Base-by-base conservation (phyloP, 2,329 filamentous ascomycete species). In the Cryphonectria naterciae region DNA sequence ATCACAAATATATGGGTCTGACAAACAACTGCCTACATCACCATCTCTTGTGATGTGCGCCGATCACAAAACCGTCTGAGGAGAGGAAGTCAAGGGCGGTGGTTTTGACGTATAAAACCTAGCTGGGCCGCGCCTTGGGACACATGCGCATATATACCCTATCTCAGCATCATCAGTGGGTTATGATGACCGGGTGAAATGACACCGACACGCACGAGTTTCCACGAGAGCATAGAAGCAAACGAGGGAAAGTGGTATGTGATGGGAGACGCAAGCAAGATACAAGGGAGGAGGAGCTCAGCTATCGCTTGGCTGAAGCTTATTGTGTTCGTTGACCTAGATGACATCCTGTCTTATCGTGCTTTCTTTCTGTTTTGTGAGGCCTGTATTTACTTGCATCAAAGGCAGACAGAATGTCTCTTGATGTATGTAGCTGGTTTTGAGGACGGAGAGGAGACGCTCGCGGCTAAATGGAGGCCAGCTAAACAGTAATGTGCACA, bases 61-160 rank as follows among this genome's bases (percentile, higher is more conserved):
- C 32, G 82, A 79, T 71, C 25, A 83, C 79, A 60, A 82, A 81
- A 25, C 84, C 83, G 73, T 86, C 84, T 46, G 73, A 78, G 43
- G 43, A 7, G 5, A 22, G 17, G 19, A 22, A 8, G 43, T 22
- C 43, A 19, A 46, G 13, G n/a, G n/a, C 1, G 28, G 35, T 5
- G 10, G 11, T 6, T 61, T 35, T 2, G 58, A 22, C 15, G 43
- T 46, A 19, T 46, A 22, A 17, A 5, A 10, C n/a, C 22, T 8
- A n/a, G 22, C 46, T 49, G 22, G 46, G 46, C 4, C 22, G 43
- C 19, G 19, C 22, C 6, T 49, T 49, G 4, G 46, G 8, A 49
- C 22, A 49, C 22, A 49, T 49, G 19, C 19, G 10, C n/a, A 49
- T 22, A 22, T 17, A 49, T 22, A 22, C 19, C 60, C 37, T 22